A percentile compares a stretch with the other conserved stretches of the same genome.
Conservation (phyloP, 306 rosid species). For the Inga oerstediana region DNA sequence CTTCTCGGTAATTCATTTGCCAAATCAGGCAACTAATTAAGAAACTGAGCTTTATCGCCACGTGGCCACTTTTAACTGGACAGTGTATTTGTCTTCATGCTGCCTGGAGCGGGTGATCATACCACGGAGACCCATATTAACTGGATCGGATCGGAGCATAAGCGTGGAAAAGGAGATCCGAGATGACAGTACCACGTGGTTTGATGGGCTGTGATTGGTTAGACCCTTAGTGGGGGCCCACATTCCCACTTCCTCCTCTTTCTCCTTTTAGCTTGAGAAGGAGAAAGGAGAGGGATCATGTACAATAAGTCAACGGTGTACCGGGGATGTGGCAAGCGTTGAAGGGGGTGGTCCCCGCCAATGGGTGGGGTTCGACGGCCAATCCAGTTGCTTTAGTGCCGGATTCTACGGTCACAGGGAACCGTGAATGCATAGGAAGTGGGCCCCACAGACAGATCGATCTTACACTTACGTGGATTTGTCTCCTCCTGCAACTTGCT, state of each 20-base stretch:
- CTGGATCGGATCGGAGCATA: slow-evolving; percentile 2
- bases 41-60: not conserved
- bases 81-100: not conserved
- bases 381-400: slow-evolving; percentile 2
- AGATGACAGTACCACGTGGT: slow-evolving; percentile 40
- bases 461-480: slow-evolving; percentile 4
- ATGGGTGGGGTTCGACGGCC: not conserved
- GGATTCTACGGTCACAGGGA: slow-evolving; percentile 23
- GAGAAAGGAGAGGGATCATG: not conserved
- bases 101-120: not conserved
- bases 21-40: not conserved
- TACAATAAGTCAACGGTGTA: slow-evolving; percentile 27
- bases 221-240: slow-evolving; percentile 1
- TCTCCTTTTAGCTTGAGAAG: not conserved
- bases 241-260: not conserved
- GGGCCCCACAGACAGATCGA: slow-evolving; percentile 25
- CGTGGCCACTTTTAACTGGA: not conserved
- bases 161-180: not conserved
- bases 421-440: slow-evolving; percentile 29
- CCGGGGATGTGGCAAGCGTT: slow-evolving; percentile 21
- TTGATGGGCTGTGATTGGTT: slow-evolving; percentile 21
- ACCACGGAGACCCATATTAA: not conserved
- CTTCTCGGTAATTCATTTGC: not conserved
- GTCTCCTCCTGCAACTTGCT: slow-evolving; percentile 5
- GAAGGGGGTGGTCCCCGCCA: slow-evolving; percentile 7